A percentile compares a stretch with the other conserved stretches of the same genome.
phyloP scores from a whole-genome alignment of 2,329 filamentous ascomycete species.

The Fusarium sp. region DNA sequence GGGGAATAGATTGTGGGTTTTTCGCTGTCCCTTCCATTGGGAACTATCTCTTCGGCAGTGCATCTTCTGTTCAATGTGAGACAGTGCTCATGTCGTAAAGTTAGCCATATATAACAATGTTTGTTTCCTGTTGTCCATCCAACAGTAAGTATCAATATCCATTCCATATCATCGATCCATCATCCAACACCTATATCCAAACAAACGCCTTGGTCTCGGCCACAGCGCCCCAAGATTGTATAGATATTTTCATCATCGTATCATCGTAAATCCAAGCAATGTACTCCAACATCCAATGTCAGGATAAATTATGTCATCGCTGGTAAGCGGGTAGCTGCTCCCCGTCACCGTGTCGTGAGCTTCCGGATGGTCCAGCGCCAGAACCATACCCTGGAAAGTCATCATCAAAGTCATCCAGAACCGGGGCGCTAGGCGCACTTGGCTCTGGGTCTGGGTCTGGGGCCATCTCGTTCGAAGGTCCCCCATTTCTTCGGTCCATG shows the following conservation, averaged over 20 bases:
- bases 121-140: conserved; percentile 3
- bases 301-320: conserved; percentile 42
- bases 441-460: conserved; percentile 51
- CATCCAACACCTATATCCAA: conserved; percentile 27
- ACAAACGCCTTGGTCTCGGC: conserved; percentile 29
- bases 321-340: conserved; percentile 55
- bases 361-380: conserved; percentile 38
- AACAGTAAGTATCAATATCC: not conserved
- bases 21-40: not conserved
- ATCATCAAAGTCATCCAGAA: conserved; percentile 66
- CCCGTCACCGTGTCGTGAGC: conserved; percentile 23
- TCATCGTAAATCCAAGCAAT: conserved; percentile 21
- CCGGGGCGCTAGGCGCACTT: conserved; percentile 70
- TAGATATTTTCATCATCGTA: conserved; percentile 17
- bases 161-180: conserved; percentile 25
- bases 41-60: not conserved
- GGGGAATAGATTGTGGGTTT: not conserved
- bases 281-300: not conserved
- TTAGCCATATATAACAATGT: not conserved
- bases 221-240: conserved; percentile 19
- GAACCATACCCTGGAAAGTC: conserved; percentile 53
- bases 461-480: conserved; percentile 41
- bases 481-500: conserved; percentile 51
- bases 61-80: not conserved
- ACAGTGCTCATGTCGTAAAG: not conserved